Conservation (phyloP, 345 rosid species). For the Heritiera fomes region DNA sequence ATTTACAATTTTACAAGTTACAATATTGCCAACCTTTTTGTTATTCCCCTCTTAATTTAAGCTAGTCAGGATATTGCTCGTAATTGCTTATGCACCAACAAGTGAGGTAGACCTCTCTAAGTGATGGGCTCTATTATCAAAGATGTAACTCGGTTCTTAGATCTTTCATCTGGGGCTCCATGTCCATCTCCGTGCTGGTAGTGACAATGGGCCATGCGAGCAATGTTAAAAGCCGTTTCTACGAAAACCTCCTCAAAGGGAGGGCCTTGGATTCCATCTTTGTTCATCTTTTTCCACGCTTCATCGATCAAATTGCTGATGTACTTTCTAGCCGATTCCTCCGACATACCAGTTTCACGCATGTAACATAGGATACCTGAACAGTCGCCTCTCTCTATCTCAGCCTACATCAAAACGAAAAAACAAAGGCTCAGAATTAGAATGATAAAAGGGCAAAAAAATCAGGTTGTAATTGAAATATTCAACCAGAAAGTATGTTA, state of each 20-base stretch:
- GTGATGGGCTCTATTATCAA: neutral
- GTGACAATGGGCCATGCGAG: conserved; percentile 1
- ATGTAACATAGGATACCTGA: conserved; percentile 28
- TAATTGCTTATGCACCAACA: neutral
- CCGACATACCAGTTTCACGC: conserved; percentile 26
- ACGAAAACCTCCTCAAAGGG: neutral
- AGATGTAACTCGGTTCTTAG: neutral
- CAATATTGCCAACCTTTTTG: neutral
- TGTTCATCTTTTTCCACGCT: conserved; percentile 31
- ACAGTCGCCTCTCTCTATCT: conserved; percentile 31
- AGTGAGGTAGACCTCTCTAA: neutral
- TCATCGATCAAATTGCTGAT: conserved; percentile 8
- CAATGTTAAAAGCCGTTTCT: neutral
- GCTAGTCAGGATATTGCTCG: neutral
- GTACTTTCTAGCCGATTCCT: conserved; percentile 21
- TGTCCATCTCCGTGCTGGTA: conserved; percentile 20
- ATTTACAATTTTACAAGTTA: no score
- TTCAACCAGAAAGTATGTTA: neutral
- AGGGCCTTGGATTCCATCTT: neutral
- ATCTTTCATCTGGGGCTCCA: conserved; percentile 12
- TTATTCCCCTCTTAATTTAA: neutral
- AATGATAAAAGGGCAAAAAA: neutral
- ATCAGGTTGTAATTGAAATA: no score
- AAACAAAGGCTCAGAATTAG: neutral
- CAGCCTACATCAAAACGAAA: conserved; percentile 7